Evolutionary conservation across 2,329 filamentous ascomycete species (phyloP).

Genomic region (Aspergillus proliferans): DNA sequence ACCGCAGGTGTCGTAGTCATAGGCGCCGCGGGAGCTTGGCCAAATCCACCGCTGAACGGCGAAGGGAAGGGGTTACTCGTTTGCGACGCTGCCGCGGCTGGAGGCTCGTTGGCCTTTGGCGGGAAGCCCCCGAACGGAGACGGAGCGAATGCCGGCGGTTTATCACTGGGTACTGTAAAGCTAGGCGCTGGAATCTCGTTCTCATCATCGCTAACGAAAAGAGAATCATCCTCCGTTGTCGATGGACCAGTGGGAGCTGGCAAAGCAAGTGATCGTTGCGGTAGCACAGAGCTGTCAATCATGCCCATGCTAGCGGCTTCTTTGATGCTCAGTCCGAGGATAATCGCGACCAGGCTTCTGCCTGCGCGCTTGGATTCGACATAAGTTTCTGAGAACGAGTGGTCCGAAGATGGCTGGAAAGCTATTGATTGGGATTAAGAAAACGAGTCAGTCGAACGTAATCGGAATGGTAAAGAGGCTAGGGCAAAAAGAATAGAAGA

Average conservation of each 20-base stretch:
- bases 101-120: conserved; percentile 1
- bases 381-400: conserved; percentile 47
- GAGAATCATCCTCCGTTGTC: conserved; percentile 26
- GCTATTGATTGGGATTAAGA: conserved; percentile 18
- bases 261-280: conserved; percentile 15
- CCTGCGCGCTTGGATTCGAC: conserved; percentile 55
- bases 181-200: conserved; percentile 21
- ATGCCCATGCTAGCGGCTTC: conserved; percentile 46
- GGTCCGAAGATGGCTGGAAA: conserved; percentile 42
- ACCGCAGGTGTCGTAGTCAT: neutral
- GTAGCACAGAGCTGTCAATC: conserved; percentile 40
- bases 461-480: neutral
- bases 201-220: conserved; percentile 35
- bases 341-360: conserved; percentile 51
- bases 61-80: conserved; percentile 3
- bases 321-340: conserved; percentile 50
- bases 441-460: conserved; percentile 12
- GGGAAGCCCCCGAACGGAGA: conserved; percentile 14
- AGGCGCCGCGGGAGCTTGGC: neutral
- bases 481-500: neutral
- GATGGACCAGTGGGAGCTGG: conserved; percentile 20
- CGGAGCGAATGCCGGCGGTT: conserved; percentile 8
- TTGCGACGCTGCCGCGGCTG: neutral
- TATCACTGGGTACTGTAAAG: conserved; percentile 8
- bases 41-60: conserved; percentile 2